Evolutionary conservation across 805 yeast species (phyloP).

Genomic region (Pichia membranifaciens): DNA sequence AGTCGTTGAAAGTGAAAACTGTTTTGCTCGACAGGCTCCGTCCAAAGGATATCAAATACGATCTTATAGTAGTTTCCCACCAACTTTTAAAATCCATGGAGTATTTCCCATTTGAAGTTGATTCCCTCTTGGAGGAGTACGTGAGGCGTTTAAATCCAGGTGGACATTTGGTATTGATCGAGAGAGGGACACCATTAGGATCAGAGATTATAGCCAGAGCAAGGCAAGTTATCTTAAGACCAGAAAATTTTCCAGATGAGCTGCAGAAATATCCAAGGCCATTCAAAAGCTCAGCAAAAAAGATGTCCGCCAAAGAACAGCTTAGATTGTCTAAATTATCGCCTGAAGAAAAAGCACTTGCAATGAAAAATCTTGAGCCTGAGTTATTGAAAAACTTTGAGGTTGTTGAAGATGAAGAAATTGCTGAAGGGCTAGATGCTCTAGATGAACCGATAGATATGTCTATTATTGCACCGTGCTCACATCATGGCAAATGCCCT

Average conservation of each 20-base stretch:
- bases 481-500: slow-evolving; percentile 85
- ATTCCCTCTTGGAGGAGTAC: slow-evolving; percentile 53
- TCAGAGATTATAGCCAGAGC: slow-evolving; percentile 87
- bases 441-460: slow-evolving; percentile 38
- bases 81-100: slow-evolving; percentile 58
- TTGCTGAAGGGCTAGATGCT: slow-evolving; percentile 5
- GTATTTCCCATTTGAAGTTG: slow-evolving; percentile 69
- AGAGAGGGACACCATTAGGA: slow-evolving; percentile 86
- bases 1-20: slow-evolving; percentile 48
- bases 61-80: slow-evolving; percentile 77
- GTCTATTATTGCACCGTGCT: slow-evolving; percentile 79
- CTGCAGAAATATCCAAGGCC: slow-evolving; percentile 65
- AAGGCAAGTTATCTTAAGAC: slow-evolving; percentile 83
- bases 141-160: slow-evolving; percentile 62
- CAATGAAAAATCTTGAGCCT: slow-evolving; percentile 20
- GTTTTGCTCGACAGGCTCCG: slow-evolving; percentile 45
- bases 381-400: slow-evolving; percentile 25
- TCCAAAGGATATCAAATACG: slow-evolving; percentile 55
- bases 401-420: slow-evolving; percentile 15
- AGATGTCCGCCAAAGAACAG: slow-evolving; percentile 6
- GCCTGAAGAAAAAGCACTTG: slow-evolving; percentile 17
- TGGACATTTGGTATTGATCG: slow-evolving; percentile 75
- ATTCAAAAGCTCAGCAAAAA: slow-evolving; percentile 36
- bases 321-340: slow-evolving; percentile 9
- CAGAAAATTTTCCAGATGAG: slow-evolving; percentile 56